Percentiles rank a stretch among this genome's conserved stretches.
Conservation (phyloP, 2,329 filamentous ascomycete species). For the Exophiala sp. region DNA sequence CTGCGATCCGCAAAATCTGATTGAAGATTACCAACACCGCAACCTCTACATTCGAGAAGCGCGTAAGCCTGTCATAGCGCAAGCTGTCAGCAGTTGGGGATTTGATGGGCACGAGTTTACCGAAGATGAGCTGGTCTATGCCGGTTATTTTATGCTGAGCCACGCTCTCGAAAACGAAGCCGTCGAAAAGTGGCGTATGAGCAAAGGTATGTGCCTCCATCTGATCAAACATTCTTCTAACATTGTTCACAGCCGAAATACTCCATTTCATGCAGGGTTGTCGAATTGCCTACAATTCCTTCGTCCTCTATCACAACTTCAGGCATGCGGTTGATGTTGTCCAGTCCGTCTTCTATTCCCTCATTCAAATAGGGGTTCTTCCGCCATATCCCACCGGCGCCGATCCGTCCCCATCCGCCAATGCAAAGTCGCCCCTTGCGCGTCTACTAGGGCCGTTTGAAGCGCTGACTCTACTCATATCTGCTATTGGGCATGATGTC, state of each 20-base stretch:
- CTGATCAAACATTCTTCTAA: constrained; percentile 33
- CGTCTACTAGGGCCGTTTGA: constrained; percentile 80
- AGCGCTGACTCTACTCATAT: constrained; percentile 81
- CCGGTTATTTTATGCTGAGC: constrained; percentile 81
- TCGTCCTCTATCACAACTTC: constrained; percentile 97
- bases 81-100: constrained; percentile 72
- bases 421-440: constrained; percentile 62
- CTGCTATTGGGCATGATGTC: constrained; percentile 96
- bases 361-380: constrained; percentile 73
- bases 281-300: constrained; percentile 90
- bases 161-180: constrained; percentile 81
- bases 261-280: constrained; percentile 83
- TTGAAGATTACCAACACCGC: constrained; percentile 60
- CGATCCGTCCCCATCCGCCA: constrained; percentile 30
- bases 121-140: constrained; percentile 86
- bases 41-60: constrained; percentile 66
- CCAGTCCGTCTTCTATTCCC: constrained; percentile 87
- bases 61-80: constrained; percentile 62
- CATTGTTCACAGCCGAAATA: constrained; percentile 62
- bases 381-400: constrained; percentile 59
- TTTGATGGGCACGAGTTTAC: constrained; percentile 87
- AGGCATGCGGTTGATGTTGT: constrained; percentile 94
- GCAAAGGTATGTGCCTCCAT: constrained; percentile 57
- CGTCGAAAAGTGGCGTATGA: constrained; percentile 74
- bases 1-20: constrained; percentile 64